Base-by-base conservation (phyloP, 192 early-diverging fungal species). In the Backusella luteola region DNA sequence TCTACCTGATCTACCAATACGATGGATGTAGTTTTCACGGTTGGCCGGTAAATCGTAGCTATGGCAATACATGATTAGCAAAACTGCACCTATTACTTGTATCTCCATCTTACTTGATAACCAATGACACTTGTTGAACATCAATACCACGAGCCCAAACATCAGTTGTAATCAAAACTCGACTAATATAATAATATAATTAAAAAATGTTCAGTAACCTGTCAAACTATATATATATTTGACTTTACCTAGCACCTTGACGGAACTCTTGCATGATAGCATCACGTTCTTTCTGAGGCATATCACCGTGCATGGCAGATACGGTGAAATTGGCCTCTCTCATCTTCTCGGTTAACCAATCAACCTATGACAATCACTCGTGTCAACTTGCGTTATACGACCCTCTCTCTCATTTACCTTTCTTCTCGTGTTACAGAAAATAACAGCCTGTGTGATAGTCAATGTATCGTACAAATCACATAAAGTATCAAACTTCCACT, bases 121-220 rank as follows among this genome's bases (percentile, higher is more conserved):
- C 98, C 72, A 98, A 85, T 44, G 98, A 99, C 6, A 99, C 96
- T 80, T 99, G 98, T 85, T 98, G 96, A 23, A 99, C 98, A 84
- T 99, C 98, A 68, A 99, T 99, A 83, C 98, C 98, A 75, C 98
- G 95, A 39, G 98, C 98, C 95, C 94, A 97, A 15, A 99, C 93
- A 82, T 99, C 98, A 19, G 98, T 99, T 46, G 97, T 96, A 63
- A 99, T 98, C 77, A 99, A 86, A 8, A 99, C 98, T 72, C 98
- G 96, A 74, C 92, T 94, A 83, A 32, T 32, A 32, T 42, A 21
- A 42, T 3, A 11, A n/a, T n/a, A n/a, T n/a, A n/a, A n/a, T n/a
- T n/a, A n/a, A n/a, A n/a, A n/a, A n/a, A n/a, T n/a, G n/a, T 46
- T 77, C n/a, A 39, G 19, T 12, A 21, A 3, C 11, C 63, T 23